Percentiles rank a stretch among this genome's conserved stretches.
phyloP scores from a whole-genome alignment of 2,329 filamentous ascomycete genomes.

The Trichocomaceae sp. region DNA sequence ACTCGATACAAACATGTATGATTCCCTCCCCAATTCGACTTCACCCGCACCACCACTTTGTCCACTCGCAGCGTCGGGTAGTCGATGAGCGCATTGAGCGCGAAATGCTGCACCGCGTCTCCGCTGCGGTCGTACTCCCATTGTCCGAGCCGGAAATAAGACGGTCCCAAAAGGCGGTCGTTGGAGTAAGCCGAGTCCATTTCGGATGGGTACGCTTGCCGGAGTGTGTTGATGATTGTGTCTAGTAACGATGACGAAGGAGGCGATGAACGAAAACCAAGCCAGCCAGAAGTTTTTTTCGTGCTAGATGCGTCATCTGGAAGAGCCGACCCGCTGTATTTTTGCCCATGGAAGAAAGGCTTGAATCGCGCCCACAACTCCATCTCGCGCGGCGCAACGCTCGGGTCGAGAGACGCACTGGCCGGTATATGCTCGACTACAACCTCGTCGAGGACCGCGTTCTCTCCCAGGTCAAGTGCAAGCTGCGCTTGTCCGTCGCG shows the following conservation, averaged over 20 bases:
- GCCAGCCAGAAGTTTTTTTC: constrained; percentile 3
- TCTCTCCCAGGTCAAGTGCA: constrained; percentile 30
- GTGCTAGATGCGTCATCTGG: background rate
- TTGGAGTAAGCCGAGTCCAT: constrained; percentile 29
- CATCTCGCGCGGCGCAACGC: constrained; percentile 57
- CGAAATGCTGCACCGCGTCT: constrained; percentile 34
- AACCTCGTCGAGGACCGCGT: constrained; percentile 60
- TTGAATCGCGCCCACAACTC: constrained; percentile 62
- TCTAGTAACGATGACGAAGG: constrained; percentile 14
- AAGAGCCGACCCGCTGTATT: background rate
- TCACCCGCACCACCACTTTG: constrained; percentile 37
- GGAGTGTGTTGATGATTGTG: constrained; percentile 27
- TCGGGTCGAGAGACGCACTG: constrained; percentile 55
- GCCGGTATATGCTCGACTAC: constrained; percentile 66
- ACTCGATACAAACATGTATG: constrained; percentile 44
- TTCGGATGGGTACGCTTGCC: constrained; percentile 24
- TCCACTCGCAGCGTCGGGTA: constrained; percentile 29
- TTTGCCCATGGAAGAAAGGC: background rate
- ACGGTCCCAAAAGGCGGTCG: constrained; percentile 29
- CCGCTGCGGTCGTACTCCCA: constrained; percentile 35
- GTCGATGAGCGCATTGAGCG: constrained; percentile 33
- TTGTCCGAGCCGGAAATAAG: constrained; percentile 35
- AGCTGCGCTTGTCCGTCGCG: constrained; percentile 41
- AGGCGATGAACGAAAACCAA: constrained; percentile 3
- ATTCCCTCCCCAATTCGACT: constrained; percentile 39